These are phyloP conservation scores for Trichothecium roseum DNA, from an alignment of 2,329 filamentous ascomycete species.

Conservation along the genomic window DNA sequence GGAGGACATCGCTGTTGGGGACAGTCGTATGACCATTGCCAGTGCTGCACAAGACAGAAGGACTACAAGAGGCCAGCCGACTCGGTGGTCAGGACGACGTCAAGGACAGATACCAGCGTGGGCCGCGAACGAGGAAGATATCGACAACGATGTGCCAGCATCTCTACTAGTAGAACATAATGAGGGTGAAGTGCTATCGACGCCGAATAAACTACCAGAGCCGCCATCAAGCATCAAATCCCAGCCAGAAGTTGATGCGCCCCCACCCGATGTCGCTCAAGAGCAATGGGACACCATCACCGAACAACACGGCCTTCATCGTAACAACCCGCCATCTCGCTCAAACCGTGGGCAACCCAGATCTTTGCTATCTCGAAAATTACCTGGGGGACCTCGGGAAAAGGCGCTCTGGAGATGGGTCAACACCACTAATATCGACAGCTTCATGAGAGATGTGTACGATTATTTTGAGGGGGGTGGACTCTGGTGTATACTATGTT, in stretches of 20 bases:
- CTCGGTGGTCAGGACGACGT: not conserved
- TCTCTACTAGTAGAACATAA: slow-evolving; percentile 51
- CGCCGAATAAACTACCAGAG: slow-evolving; percentile 4
- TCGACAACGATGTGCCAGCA: slow-evolving; percentile 51
- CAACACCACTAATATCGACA: slow-evolving; percentile 81
- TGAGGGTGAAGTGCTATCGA: slow-evolving; percentile 11
- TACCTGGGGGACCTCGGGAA: slow-evolving; percentile 40
- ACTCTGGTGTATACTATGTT: slow-evolving; percentile 73
- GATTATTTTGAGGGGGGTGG: slow-evolving; percentile 77
- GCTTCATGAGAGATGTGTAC: slow-evolving; percentile 77
- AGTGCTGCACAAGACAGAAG: slow-evolving; percentile 14
- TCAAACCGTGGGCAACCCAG: slow-evolving; percentile 11
- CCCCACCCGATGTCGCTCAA: slow-evolving; percentile 31
- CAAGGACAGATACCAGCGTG: not conserved
- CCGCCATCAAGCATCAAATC: slow-evolving; percentile 9
- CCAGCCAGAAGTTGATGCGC: slow-evolving; percentile 18
- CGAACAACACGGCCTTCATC: slow-evolving; percentile 39
- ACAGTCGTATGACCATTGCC: slow-evolving; percentile 34
- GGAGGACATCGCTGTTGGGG: slow-evolving; percentile 31
- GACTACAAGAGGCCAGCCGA: slow-evolving; percentile 5
- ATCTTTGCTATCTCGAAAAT: slow-evolving; percentile 15
- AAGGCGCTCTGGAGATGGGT: slow-evolving; percentile 89
- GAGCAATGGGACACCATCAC: slow-evolving; percentile 46
- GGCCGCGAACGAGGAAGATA: slow-evolving; percentile 31
- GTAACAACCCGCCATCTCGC: slow-evolving; percentile 17